phyloP scores from a whole-genome alignment of 169 alveolate species.

The Plasmodium blacklocki region DNA sequence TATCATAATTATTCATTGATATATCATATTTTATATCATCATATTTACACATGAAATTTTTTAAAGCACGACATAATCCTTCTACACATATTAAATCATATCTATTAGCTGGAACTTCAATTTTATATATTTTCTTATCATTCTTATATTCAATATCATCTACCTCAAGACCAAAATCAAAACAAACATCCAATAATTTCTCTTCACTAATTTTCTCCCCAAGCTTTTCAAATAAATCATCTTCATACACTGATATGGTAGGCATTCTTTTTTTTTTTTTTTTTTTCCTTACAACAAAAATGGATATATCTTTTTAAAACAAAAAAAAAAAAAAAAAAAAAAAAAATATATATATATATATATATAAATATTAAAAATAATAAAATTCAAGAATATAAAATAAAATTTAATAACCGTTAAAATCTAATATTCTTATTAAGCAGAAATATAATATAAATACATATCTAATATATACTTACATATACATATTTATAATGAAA shows the following conservation, averaged over 20 bases:
- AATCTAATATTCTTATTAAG: too few relatives aligned
- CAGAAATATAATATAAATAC: too few relatives aligned
- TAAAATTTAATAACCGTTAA: too few relatives aligned
- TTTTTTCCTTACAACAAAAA: neutral
- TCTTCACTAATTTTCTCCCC: constrained; percentile 89
- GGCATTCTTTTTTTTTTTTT: constrained; percentile 83
- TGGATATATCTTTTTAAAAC: neutral
- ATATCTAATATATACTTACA: too few relatives aligned
- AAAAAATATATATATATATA: too few relatives aligned
- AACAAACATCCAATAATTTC: constrained; percentile 94
- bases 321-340: neutral
- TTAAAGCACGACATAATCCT: constrained; percentile 87
- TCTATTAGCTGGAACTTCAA: constrained; percentile 84
- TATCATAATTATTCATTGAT: constrained; percentile 79
- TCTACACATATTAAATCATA: constrained; percentile 85
- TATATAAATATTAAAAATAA: too few relatives aligned
- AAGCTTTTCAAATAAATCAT: constrained; percentile 80
- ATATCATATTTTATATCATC: constrained; percentile 54
- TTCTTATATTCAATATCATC: constrained; percentile 93
- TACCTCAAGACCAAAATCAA: constrained; percentile 97
- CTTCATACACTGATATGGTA: constrained; percentile 87
- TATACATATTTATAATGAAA: too few relatives aligned
- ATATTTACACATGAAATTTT: constrained; percentile 78
- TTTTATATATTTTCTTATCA: constrained; percentile 82
- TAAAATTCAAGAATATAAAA: too few relatives aligned